Percentiles rank a stretch among this genome's conserved stretches.
Conservation (phyloP, 148 eudicot species). For the Chenopodium album region DNA sequence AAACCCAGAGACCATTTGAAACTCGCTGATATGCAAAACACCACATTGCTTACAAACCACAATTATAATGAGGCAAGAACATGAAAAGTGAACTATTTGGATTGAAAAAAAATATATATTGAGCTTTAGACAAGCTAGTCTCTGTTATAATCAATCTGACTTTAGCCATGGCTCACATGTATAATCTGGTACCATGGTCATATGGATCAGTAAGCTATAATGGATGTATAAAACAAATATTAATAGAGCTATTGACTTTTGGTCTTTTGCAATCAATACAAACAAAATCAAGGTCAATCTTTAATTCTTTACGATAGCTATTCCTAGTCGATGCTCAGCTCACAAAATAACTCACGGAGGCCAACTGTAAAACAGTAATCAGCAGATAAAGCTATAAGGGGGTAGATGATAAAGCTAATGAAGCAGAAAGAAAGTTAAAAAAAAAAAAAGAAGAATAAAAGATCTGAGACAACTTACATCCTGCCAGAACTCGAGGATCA, state of each 20-base stretch:
- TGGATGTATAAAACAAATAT: not conserved
- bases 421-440: not conserved
- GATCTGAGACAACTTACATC: constrained; percentile 61
- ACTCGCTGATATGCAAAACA: not conserved
- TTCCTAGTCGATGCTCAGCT: not conserved
- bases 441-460: not conserved
- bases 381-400: not conserved
- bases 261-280: not conserved
- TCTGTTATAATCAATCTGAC: not conserved
- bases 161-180: not conserved
- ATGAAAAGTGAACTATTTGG: not conserved
- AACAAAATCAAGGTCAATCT: not conserved
- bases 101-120: not conserved
- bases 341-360: not conserved
- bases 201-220: not conserved
- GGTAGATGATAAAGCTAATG: not conserved
- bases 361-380: not conserved
- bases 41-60: not conserved
- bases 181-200: not conserved
- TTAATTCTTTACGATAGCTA: not conserved
- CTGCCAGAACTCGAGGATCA: constrained; percentile 92
- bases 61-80: not conserved
- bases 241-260: not conserved
- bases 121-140: not conserved
- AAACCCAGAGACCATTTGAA: not conserved